Evolutionary conservation across 305 asterid genomes (phyloP).

Genomic region (Plantago coronopus): DNA sequence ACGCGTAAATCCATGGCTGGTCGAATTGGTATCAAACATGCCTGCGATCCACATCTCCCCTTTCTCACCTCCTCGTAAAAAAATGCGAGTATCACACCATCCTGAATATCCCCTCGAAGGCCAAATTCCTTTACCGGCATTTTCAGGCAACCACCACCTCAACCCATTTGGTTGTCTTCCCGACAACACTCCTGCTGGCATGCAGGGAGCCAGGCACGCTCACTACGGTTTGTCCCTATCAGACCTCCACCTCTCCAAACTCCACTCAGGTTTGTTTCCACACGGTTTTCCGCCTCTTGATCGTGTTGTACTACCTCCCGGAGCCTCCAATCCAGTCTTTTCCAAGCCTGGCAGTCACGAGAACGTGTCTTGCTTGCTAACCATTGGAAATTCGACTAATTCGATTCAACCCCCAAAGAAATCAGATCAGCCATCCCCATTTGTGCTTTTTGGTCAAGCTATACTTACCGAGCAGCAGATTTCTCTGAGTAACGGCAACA

Average conservation of each 20-base stretch:
- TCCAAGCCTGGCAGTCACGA: conserved; percentile 31
- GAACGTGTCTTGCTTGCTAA: conserved; percentile 41
- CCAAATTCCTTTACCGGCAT: conserved; percentile 41
- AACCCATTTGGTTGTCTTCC: conserved; percentile 47
- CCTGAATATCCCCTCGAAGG: conserved; percentile 46
- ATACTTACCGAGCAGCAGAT: conserved; percentile 61
- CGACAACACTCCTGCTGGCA: conserved; percentile 68
- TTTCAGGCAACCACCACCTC: conserved; percentile 44
- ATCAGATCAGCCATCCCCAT: conserved; percentile 32
- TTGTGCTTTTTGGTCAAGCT: conserved; percentile 53
- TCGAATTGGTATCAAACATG: conserved; percentile 59
- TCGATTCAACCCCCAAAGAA: conserved; percentile 30
- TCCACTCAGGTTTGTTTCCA: conserved; percentile 40
- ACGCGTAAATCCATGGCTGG: conserved; percentile 69
- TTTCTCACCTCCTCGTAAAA: conserved; percentile 57
- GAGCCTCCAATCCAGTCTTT: conserved; percentile 24
- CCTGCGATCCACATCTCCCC: conserved; percentile 50
- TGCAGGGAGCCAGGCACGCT: conserved; percentile 86
- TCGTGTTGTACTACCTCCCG: conserved; percentile 24
- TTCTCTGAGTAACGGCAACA: conserved; percentile 39
- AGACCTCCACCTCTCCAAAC: conserved; percentile 40
- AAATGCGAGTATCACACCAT: conserved; percentile 45
- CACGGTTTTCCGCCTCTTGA: conserved; percentile 32
- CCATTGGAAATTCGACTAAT: conserved; percentile 41
- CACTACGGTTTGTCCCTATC: conserved; percentile 49